phyloP scores from a whole-genome alignment of 148 eudicot genomes.

The Amaranthus cruentus region DNA sequence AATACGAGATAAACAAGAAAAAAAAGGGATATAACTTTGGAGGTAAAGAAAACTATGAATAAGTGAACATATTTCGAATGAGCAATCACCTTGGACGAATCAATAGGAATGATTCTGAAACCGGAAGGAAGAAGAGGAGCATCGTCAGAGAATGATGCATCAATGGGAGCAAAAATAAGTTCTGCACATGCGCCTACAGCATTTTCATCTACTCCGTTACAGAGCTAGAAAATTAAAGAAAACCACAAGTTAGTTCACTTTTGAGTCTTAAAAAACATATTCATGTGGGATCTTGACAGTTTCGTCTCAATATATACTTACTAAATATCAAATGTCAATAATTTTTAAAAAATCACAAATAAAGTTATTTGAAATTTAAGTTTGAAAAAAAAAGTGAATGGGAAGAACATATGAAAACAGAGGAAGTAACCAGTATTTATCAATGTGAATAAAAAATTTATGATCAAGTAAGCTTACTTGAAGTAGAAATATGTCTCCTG shows the following conservation, averaged over 20 bases:
- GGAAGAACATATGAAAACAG: background rate
- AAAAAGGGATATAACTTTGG: too few species aligned
- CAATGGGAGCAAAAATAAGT: conserved; percentile 88
- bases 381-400: too few species aligned
- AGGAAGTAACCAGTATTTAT: background rate
- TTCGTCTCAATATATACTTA: too few species aligned
- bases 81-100: conserved; percentile 42
- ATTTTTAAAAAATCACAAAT: too few species aligned
- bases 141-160: conserved; percentile 85
- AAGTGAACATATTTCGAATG: background rate
- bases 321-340: too few species aligned
- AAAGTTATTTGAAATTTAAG: too few species aligned
- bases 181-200: conserved; percentile 76
- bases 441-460: background rate
- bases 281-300: background rate
- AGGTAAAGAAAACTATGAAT: background rate
- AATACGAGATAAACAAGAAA: background rate
- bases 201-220: conserved; percentile 83
- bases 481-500: conserved; percentile 73
- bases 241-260: background rate
- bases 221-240: conserved; percentile 44
- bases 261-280: background rate
- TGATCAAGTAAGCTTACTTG: conserved; percentile 48
- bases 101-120: conserved; percentile 79
- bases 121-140: conserved; percentile 97